Evolutionary conservation across 805 yeast species (phyloP).

Genomic region (Zygotorulaspora florentina): DNA sequence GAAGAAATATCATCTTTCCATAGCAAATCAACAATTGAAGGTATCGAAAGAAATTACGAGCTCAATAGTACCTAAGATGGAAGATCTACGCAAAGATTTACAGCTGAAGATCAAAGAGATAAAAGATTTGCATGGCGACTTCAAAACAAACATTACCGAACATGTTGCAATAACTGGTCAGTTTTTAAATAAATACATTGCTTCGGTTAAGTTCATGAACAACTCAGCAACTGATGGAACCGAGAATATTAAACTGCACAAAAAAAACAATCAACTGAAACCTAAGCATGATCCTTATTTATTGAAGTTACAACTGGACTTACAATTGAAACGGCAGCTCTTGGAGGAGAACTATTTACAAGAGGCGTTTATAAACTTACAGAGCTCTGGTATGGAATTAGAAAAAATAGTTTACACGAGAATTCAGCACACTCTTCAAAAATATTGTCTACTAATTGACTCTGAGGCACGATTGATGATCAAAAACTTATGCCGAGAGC

Average conservation of each 20-base stretch:
- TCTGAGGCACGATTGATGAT: constrained; percentile 52
- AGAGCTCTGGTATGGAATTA: constrained; percentile 59
- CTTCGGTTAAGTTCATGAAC: constrained; percentile 42
- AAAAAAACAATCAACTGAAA: constrained; percentile 28
- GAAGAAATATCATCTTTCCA: constrained; percentile 57
- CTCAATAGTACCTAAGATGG: constrained; percentile 54
- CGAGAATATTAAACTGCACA: constrained; percentile 20
- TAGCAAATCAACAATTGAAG: constrained; percentile 51
- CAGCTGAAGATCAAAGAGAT: constrained; percentile 76
- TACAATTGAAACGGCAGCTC: constrained; percentile 58
- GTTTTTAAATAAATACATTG: constrained; percentile 44
- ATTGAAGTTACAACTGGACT: constrained; percentile 55
- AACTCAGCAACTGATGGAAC: constrained; percentile 33
- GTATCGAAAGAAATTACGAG: constrained; percentile 52
- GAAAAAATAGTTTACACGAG: constrained; percentile 61
- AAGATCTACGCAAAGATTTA: constrained; percentile 62
- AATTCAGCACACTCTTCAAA: constrained; percentile 52
- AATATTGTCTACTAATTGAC: constrained; percentile 49
- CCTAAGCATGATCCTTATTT: constrained; percentile 58
- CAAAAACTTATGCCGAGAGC: constrained; percentile 45
- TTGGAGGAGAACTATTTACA: constrained; percentile 61
- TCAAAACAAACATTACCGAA: constrained; percentile 53
- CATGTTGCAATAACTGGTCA: constrained; percentile 65
- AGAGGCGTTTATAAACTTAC: constrained; percentile 62
- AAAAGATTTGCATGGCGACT: constrained; percentile 59